Conservation (phyloP, 129 eudicot genomes). For the Logfia minima region DNA sequence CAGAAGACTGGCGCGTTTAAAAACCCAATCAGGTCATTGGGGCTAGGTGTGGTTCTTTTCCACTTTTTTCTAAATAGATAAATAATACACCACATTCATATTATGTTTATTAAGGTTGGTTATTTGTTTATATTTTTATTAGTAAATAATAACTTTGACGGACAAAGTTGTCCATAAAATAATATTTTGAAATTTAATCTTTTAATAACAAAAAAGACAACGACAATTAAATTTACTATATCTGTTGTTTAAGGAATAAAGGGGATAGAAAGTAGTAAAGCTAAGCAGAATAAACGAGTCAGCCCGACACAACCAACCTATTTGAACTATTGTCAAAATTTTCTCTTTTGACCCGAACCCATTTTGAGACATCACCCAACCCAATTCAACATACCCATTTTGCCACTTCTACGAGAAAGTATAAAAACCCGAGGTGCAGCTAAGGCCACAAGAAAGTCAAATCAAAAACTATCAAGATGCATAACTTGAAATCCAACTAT, state of each 20-base stretch:
- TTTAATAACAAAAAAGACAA: not conserved
- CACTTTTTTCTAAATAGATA: not conserved
- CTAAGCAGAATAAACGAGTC: not conserved
- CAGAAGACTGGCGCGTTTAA: no score
- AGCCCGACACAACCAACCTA: not conserved
- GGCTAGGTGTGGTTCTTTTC: not conserved
- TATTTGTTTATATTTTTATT: not conserved
- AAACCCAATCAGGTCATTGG: no score
- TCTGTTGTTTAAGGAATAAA: no score
- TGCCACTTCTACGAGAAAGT: not conserved
- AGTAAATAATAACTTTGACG: not conserved
- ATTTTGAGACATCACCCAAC: no score
- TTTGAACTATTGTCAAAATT: not conserved
- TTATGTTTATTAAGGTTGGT: not conserved
- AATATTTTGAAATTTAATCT: not conserved
- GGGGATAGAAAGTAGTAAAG: no score
- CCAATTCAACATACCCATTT: not conserved
- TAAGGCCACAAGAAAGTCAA: constrained; percentile 6
- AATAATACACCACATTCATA: not conserved
- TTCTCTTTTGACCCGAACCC: not conserved
- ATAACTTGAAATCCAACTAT: not conserved
- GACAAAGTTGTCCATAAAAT: not conserved
- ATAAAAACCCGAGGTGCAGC: not conserved
- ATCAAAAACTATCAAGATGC: not conserved
- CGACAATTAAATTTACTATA: not conserved